A percentile compares a stretch with the other conserved stretches of the same genome.
phyloP scores from a whole-genome alignment of 2,329 filamentous ascomycete genomes.

The Tolypocladium endophyticum region DNA sequence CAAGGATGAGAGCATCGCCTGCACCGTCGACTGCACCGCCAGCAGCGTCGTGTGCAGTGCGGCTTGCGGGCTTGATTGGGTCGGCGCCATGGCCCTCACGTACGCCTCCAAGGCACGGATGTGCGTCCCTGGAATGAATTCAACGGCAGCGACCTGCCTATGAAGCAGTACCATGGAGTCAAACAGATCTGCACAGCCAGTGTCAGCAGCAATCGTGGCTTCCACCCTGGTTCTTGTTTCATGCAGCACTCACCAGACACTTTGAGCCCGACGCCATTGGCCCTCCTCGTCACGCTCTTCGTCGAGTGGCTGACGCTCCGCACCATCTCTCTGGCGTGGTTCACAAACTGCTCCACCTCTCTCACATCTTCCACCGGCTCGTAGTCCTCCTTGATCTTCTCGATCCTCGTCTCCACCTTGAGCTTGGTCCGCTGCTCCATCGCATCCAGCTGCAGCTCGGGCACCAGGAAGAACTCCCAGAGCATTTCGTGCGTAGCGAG shows the following conservation, averaged over 20 bases:
- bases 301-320: conserved; percentile 75
- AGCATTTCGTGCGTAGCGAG: conserved; percentile 94
- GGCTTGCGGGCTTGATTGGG: conserved; percentile 62
- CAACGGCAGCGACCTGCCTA: conserved; percentile 41
- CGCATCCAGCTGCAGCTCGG: conserved; percentile 81
- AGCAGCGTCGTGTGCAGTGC: conserved; percentile 67
- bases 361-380: conserved; percentile 72
- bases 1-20: conserved; percentile 70
- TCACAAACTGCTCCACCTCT: conserved; percentile 88
- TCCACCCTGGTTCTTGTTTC: not conserved
- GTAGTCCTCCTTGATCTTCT: conserved; percentile 82
- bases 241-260: conserved; percentile 40
- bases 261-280: conserved; percentile 61
- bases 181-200: conserved; percentile 46
- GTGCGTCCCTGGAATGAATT: conserved; percentile 60
- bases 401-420: conserved; percentile 72
- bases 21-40: conserved; percentile 73
- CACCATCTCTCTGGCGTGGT: conserved; percentile 83
- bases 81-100: conserved; percentile 51
- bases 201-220: not conserved
- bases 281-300: conserved; percentile 69
- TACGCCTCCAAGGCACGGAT: conserved; percentile 63
- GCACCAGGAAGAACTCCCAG: conserved; percentile 98
- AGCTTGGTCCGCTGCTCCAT: conserved; percentile 80
- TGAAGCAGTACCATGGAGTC: conserved; percentile 51